Percentiles rank a stretch among this genome's conserved stretches.
Evolutionary conservation across 2,329 filamentous ascomycete genomes (phyloP).

Genomic region (Colletotrichum endophyticum): DNA sequence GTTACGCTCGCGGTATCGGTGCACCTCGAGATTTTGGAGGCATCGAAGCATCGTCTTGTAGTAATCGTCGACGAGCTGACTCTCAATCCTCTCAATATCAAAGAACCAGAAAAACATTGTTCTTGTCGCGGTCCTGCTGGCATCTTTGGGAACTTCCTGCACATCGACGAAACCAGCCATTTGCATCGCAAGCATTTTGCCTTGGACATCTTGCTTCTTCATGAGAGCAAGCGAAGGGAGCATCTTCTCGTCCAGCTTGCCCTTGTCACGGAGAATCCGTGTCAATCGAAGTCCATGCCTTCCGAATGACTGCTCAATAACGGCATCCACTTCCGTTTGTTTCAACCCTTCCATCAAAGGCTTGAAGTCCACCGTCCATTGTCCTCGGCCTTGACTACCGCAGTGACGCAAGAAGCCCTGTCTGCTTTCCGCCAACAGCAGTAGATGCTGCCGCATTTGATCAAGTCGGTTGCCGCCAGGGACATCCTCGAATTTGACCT

Average conservation of each 20-base stretch:
- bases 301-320: constrained; percentile 80
- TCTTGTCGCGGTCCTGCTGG: constrained; percentile 78
- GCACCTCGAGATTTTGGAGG: constrained; percentile 78
- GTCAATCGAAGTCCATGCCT: constrained; percentile 80
- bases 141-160: constrained; percentile 92
- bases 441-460: constrained; percentile 75
- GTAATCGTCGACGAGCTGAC: constrained; percentile 76
- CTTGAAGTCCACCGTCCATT: constrained; percentile 87
- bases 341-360: constrained; percentile 73
- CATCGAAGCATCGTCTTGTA: constrained; percentile 92
- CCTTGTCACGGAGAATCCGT: constrained; percentile 83
- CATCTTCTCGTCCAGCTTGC: constrained; percentile 94
- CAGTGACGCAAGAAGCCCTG: constrained; percentile 72
- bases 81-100: constrained; percentile 74
- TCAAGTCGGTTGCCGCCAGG: constrained; percentile 53
- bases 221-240: constrained; percentile 82
- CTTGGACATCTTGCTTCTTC: constrained; percentile 83
- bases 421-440: constrained; percentile 72
- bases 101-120: constrained; percentile 94
- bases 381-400: constrained; percentile 65
- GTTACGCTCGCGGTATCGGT: constrained; percentile 72
- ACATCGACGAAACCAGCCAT: constrained; percentile 86
- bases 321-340: constrained; percentile 80
- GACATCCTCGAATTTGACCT: constrained; percentile 59
- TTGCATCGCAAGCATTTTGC: constrained; percentile 84